A percentile compares a stretch with the other conserved stretches of the same genome.
These are phyloP conservation scores for Nannochloris sp. DNA, from an alignment of 139 green algal genomes.

Conservation along the genomic window DNA sequence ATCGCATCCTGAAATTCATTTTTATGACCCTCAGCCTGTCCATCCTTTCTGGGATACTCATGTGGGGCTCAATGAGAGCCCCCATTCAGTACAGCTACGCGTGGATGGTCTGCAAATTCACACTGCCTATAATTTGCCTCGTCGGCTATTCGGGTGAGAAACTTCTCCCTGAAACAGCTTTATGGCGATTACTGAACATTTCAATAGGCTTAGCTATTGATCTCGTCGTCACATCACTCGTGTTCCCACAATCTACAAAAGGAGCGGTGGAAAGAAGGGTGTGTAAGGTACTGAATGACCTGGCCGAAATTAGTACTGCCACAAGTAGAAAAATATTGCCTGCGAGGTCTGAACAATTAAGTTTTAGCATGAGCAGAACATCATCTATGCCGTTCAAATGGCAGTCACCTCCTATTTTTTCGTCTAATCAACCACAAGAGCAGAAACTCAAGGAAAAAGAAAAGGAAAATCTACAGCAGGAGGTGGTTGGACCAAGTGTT, in stretches of 20 bases:
- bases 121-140: neutral
- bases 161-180: neutral
- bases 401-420: no score
- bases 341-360: no score
- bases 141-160: neutral
- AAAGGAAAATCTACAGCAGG: no score
- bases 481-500: no score
- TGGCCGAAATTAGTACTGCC: neutral
- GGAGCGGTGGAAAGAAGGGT: neutral
- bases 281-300: neutral
- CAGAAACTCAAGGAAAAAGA: no score
- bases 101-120: conserved; percentile 8
- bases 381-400: no score
- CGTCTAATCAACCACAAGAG: no score
- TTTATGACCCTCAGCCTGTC: conserved; percentile 4
- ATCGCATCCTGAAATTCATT: conserved; percentile 17
- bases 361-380: no score
- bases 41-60: neutral
- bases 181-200: conserved; percentile 17
- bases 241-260: conserved; percentile 5
- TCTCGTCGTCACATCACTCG: neutral
- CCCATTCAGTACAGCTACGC: neutral
- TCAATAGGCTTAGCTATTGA: conserved; percentile 11
- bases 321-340: neutral
- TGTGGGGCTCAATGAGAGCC: conserved; percentile 10